phyloP scores from a whole-genome alignment of 2,329 filamentous ascomycete genomes.

The Tolypocladium sp. region DNA sequence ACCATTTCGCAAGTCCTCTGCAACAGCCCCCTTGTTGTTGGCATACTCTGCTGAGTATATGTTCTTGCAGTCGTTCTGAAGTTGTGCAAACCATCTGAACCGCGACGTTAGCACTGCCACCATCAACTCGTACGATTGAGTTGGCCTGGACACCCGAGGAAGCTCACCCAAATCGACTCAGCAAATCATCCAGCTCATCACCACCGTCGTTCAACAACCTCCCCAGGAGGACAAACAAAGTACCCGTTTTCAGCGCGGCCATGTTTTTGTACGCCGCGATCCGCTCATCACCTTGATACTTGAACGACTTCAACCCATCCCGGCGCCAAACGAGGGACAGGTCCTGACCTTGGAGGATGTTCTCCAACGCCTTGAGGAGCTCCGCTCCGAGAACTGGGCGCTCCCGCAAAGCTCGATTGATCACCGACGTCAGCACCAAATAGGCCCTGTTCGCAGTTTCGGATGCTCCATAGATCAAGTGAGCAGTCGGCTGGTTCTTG shows the following conservation, averaged over 20 bases:
- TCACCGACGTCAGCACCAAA: constrained; percentile 7
- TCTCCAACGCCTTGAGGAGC: constrained; percentile 5
- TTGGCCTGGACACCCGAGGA: background rate
- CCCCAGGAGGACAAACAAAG: constrained; percentile 6
- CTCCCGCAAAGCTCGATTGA: constrained; percentile 6
- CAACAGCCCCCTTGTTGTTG: constrained; percentile 6
- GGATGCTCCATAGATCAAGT: constrained; percentile 7
- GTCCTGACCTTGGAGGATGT: constrained; percentile 8
- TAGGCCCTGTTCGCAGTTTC: constrained; percentile 9
- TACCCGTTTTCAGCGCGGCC: constrained; percentile 8
- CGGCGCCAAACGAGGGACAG: constrained; percentile 8
- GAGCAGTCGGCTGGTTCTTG: constrained; percentile 8
- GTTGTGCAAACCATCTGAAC: constrained; percentile 6
- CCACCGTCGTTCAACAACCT: constrained; percentile 6
- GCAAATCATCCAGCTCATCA: constrained; percentile 4
- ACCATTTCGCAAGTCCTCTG: constrained; percentile 8
- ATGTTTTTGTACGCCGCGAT: constrained; percentile 6
- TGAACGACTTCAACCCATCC: constrained; percentile 5
- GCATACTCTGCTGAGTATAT: constrained; percentile 8
- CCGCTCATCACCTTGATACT: background rate
- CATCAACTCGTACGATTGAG: background rate
- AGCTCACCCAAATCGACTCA: constrained; percentile 7
- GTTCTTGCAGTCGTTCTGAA: constrained; percentile 10
- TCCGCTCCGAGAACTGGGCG: constrained; percentile 5
- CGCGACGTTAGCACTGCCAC: background rate